Conservation (phyloP, 495 filamentous ascomycete genomes). For the Penicillium silybi region DNA sequence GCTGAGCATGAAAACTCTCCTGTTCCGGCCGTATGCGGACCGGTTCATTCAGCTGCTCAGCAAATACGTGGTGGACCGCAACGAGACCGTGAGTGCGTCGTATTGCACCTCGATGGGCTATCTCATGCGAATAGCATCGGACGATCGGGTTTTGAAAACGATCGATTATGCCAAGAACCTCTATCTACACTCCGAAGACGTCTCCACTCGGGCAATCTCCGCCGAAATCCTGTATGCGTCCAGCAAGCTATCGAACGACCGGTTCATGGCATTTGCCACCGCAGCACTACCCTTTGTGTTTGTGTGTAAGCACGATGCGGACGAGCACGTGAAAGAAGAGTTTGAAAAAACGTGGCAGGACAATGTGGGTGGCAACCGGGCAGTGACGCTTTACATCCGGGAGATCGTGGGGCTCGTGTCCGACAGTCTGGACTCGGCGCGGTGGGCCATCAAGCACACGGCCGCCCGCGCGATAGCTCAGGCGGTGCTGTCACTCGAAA, state of each 20-base stretch:
- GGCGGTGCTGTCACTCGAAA: constrained; percentile 57
- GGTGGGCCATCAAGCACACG: constrained; percentile 88
- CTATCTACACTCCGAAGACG: constrained; percentile 78
- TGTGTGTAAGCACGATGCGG: constrained; percentile 76
- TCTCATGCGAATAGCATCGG: constrained; percentile 67
- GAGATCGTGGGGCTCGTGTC: constrained; percentile 72
- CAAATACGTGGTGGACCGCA: constrained; percentile 80
- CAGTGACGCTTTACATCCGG: constrained; percentile 73
- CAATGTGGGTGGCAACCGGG: constrained; percentile 78
- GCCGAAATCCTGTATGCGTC: constrained; percentile 75
- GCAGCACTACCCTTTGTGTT: constrained; percentile 82
- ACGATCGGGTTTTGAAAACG: constrained; percentile 64
- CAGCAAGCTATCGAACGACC: constrained; percentile 83
- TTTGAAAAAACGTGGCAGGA: constrained; percentile 85
- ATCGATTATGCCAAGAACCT: constrained; percentile 62
- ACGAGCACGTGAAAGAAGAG: constrained; percentile 67
- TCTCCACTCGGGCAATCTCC: constrained; percentile 64
- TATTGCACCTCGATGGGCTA: constrained; percentile 88
- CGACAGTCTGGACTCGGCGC: constrained; percentile 65
- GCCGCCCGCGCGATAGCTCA: constrained; percentile 76
- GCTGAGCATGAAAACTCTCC: constrained; percentile 69
- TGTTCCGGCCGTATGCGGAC: constrained; percentile 75
- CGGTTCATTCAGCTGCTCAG: constrained; percentile 70
- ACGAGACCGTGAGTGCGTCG: constrained; percentile 80
- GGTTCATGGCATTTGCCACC: constrained; percentile 72